Conservation (phyloP, 2,329 filamentous ascomycete genomes). For the Exophiala phaeomuriformis region DNA sequence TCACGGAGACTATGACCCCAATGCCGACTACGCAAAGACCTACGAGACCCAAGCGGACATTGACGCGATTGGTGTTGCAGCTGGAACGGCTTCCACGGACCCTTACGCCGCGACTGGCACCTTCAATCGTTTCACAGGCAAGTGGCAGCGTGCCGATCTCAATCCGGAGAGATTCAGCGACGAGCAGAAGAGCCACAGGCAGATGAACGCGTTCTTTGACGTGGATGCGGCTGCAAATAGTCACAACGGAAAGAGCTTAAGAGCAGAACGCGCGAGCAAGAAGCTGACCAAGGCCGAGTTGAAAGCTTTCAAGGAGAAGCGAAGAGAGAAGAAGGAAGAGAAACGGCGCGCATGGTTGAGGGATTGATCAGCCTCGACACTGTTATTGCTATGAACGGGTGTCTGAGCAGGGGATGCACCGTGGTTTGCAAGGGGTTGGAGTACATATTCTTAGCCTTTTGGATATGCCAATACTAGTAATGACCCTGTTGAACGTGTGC, state of each 20-base stretch:
- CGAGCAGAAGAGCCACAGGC: constrained; percentile 75
- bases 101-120: constrained; percentile 61
- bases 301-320: constrained; percentile 85
- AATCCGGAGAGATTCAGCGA: constrained; percentile 73
- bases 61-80: constrained; percentile 31
- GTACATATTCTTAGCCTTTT: too few species aligned
- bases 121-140: constrained; percentile 90
- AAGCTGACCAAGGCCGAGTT: constrained; percentile 78
- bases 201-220: constrained; percentile 93
- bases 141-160: constrained; percentile 63
- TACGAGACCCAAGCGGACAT: constrained; percentile 34
- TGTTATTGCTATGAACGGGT: not conserved
- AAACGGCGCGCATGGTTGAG: constrained; percentile 85
- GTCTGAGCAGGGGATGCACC: not conserved
- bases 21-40: constrained; percentile 79
- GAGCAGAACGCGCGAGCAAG: constrained; percentile 80
- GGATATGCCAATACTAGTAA: too few species aligned
- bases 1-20: constrained; percentile 93
- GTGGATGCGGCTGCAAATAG: constrained; percentile 87
- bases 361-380: constrained; percentile 51
- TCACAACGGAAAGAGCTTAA: constrained; percentile 83
- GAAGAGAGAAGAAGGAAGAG: constrained; percentile 83
- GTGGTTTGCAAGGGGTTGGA: not conserved
- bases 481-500: too few species aligned
- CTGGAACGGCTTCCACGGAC: constrained; percentile 37